phyloP scores from a whole-genome alignment of 2,329 filamentous ascomycete genomes.

The Hymenoscyphus infarciens region DNA sequence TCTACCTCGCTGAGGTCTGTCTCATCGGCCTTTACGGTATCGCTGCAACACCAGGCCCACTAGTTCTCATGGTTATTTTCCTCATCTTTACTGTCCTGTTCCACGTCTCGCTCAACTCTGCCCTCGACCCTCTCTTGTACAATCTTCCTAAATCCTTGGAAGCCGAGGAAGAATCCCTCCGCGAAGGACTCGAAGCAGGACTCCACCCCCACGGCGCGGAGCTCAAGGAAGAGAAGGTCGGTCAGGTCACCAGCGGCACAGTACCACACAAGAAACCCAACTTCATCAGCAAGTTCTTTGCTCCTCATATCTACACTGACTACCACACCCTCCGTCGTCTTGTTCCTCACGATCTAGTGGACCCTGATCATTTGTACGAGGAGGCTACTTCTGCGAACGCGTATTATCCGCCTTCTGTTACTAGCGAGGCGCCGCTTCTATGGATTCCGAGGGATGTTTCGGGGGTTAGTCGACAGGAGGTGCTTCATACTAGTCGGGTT shows the following conservation, averaged over 20 bases:
- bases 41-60: constrained; percentile 60
- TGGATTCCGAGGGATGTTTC: constrained; percentile 79
- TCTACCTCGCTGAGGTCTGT: constrained; percentile 80
- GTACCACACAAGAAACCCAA: constrained; percentile 49
- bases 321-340: constrained; percentile 68
- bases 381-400: constrained; percentile 61
- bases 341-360: constrained; percentile 53
- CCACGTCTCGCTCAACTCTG: constrained; percentile 69
- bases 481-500: constrained; percentile 65
- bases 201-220: constrained; percentile 11
- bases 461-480: constrained; percentile 74
- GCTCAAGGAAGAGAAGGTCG: constrained; percentile 26
- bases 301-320: constrained; percentile 72
- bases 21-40: constrained; percentile 82
- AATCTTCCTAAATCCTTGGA: constrained; percentile 75
- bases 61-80: constrained; percentile 73
- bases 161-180: constrained; percentile 48
- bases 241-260: constrained; percentile 24
- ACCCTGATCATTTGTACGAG: constrained; percentile 54
- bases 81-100: constrained; percentile 73
- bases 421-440: constrained; percentile 60
- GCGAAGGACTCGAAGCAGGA: constrained; percentile 23
- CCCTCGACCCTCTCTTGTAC: constrained; percentile 71
- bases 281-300: constrained; percentile 65
- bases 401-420: constrained; percentile 70